Conservation (phyloP, 148 eudicot species). For the Cornus suecica region DNA sequence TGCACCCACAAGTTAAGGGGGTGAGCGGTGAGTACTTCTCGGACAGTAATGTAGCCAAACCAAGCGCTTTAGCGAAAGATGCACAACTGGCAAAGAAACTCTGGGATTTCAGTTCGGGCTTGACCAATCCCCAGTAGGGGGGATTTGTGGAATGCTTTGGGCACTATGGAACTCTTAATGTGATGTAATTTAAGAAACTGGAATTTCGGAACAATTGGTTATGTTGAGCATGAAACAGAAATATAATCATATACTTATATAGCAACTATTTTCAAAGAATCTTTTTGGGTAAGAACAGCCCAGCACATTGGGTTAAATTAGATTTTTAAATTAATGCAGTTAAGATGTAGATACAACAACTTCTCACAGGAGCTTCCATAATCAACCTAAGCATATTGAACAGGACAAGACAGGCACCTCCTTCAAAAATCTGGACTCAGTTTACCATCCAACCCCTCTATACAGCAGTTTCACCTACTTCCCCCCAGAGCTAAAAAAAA, state of each 20-base stretch:
- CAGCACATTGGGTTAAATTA: too few relatives aligned
- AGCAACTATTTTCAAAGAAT: too few relatives aligned
- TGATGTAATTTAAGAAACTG: neutral
- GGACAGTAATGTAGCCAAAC: slow-evolving; percentile 54
- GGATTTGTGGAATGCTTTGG: neutral
- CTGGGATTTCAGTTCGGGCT: slow-evolving; percentile 70
- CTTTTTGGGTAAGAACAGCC: too few relatives aligned
- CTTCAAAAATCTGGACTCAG: slow-evolving; percentile 10
- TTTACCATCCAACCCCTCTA: neutral
- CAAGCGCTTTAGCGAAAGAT: slow-evolving; percentile 37
- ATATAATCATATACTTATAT: too few relatives aligned
- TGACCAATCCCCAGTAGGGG: slow-evolving; percentile 31
- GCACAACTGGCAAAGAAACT: slow-evolving; percentile 51
- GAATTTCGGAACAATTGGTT: neutral
- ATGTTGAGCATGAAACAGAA: neutral
- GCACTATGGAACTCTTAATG: neutral
- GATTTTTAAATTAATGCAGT: neutral
- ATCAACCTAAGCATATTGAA: neutral
- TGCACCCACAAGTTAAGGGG: slow-evolving; percentile 60
- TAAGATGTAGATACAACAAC: neutral
- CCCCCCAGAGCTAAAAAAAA: neutral
- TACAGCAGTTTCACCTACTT: neutral
- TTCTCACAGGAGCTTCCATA: neutral
- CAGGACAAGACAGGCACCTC: neutral
- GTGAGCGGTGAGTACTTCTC: slow-evolving; percentile 61